These are phyloP conservation scores for Laguncularia racemosa DNA, from an alignment of 345 rosid species.

Conservation along the genomic window DNA sequence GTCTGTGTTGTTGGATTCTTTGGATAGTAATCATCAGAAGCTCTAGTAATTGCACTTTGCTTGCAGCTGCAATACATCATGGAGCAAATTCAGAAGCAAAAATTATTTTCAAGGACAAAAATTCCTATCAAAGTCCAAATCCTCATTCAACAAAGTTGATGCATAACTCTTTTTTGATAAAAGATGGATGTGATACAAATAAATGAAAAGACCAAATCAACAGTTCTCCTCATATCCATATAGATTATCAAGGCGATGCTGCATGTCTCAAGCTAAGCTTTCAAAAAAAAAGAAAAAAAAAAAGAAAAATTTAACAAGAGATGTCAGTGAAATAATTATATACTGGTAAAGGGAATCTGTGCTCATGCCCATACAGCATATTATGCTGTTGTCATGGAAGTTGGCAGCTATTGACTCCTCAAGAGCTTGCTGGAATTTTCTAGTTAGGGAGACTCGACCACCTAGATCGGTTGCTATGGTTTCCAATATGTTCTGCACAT, in stretches of 20 bases:
- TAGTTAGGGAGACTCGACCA: constrained; percentile 41
- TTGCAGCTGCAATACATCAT: constrained; percentile 25
- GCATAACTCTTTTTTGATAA: too few species aligned
- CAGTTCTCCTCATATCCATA: background rate
- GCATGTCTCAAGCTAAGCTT: background rate
- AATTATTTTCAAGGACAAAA: background rate
- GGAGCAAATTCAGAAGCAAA: background rate
- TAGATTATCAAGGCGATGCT: too few species aligned
- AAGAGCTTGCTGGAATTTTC: constrained; percentile 39
- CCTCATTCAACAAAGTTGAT: too few species aligned
- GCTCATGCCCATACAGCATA: constrained; percentile 54
- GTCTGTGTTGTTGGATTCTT: constrained; percentile 37
- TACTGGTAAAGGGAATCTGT: constrained; percentile 50
- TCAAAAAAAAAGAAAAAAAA: background rate
- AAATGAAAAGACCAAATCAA: too few species aligned
- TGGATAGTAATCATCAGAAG: constrained; percentile 53
- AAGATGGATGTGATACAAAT: too few species aligned
- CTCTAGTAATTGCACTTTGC: constrained; percentile 40
- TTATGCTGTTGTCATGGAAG: constrained; percentile 46
- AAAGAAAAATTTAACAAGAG: background rate
- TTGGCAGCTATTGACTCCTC: constrained; percentile 39
- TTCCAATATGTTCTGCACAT: constrained; percentile 49
- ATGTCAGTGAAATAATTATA: constrained; percentile 1
- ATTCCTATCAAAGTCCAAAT: too few species aligned
- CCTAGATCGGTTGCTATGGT: constrained; percentile 33